Evolutionary conservation across 164 flowering plant species (phyloP).

Genomic region (Hamamelis virginiana): DNA sequence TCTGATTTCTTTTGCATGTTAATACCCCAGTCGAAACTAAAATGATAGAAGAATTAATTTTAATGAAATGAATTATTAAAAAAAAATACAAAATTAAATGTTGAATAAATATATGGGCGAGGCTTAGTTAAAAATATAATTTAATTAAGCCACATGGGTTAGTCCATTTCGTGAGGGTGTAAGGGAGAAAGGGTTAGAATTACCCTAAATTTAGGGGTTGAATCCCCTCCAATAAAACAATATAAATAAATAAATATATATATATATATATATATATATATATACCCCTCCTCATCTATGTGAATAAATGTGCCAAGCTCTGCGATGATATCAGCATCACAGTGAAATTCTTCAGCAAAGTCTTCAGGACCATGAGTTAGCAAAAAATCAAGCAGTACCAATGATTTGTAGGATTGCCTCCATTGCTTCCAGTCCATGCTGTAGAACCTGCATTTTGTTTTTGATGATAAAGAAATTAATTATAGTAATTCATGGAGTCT

Average conservation of each 20-base stretch:
- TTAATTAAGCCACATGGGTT: too few relatives aligned
- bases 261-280: too few relatives aligned
- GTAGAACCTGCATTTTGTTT: constrained; percentile 34
- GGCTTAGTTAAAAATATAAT: too few relatives aligned
- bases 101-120: not conserved
- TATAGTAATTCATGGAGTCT: not conserved
- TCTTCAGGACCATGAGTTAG: constrained; percentile 66
- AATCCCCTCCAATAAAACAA: too few relatives aligned
- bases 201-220: too few relatives aligned
- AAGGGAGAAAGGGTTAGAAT: too few relatives aligned
- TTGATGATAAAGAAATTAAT: not conserved
- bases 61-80: not conserved
- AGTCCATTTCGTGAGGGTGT: too few relatives aligned
- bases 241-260: too few relatives aligned
- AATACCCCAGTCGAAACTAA: constrained; percentile 59
- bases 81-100: not conserved
- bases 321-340: constrained; percentile 36
- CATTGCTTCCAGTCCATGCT: constrained; percentile 52
- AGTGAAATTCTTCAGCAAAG: constrained; percentile 42
- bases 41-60: not conserved
- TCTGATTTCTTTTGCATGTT: constrained; percentile 52
- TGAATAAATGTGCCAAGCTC: constrained; percentile 46
- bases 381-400: constrained; percentile 58
- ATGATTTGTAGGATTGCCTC: constrained; percentile 61
- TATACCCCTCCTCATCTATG: constrained; percentile 56